Conservation (phyloP, 73 alveolate genomes). For the Paramecium pentaurelia region DNA sequence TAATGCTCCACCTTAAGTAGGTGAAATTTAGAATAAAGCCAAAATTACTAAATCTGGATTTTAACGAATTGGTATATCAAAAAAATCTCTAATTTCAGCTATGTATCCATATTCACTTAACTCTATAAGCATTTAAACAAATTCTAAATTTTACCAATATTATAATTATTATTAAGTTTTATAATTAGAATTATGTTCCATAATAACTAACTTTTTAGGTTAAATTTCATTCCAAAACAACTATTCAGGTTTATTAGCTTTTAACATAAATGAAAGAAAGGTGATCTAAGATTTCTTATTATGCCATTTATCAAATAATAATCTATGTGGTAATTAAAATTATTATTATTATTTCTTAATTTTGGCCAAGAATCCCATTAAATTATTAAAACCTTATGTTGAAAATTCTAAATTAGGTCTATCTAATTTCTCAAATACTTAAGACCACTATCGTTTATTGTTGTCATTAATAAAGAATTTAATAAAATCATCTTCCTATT, state of each 20-base stretch:
- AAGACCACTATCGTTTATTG: not conserved
- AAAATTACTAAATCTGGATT: conserved; percentile 50
- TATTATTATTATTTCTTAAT: not conserved
- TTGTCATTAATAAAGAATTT: not conserved
- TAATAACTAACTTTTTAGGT: conserved; percentile 33
- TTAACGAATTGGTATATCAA: conserved; percentile 38
- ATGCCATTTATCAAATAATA: conserved; percentile 47
- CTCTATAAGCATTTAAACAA: conserved; percentile 33
- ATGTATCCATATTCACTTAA: conserved; percentile 52
- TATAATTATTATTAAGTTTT: not conserved
- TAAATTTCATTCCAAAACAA: conserved; percentile 52
- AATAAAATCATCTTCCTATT: conserved; percentile 15
- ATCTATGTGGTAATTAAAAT: conserved; percentile 12
- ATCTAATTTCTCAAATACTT: not conserved
- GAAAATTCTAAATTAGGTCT: not conserved
- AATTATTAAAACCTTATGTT: not conserved
- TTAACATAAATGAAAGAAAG: conserved; percentile 26
- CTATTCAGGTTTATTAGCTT: conserved; percentile 39
- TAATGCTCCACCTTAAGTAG: conserved; percentile 45
- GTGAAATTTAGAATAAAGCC: conserved; percentile 38
- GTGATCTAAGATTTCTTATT: conserved; percentile 36
- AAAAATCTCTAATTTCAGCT: conserved; percentile 26
- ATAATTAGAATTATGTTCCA: not conserved
- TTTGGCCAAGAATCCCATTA: not conserved
- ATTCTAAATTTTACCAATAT: conserved; percentile 53